Base-by-base conservation (phyloP, 805 yeast species). In the Saccharomycopsis sp. region DNA sequence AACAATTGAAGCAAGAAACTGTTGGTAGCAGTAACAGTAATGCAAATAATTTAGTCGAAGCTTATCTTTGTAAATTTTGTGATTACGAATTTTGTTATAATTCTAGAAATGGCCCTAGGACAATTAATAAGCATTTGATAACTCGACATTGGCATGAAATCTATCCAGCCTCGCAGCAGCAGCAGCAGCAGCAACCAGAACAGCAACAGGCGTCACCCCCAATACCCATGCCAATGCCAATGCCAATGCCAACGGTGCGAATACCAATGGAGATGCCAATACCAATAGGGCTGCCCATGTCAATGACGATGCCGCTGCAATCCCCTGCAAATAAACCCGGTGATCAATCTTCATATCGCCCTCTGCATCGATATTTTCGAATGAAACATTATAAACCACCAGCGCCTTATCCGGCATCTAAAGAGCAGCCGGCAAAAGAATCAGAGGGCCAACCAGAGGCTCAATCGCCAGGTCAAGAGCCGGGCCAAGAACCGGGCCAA, bases 71-170 rank as follows among this genome's bases (percentile, higher is more conserved):
- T 35, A 43, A 41, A 21, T 49, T 42, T 16, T 49, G 52, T 34
- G 36, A 37, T n/a, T 47, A 49, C 19, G 43, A 43, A 35, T 49
- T 49, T 28, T 33, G 34, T 14, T 50, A 50, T 23, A 32, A 24
- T 29, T 39, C 51, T 5, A 38, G 53, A 24, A 50, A 50, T 23
- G 53, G 53, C 2, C 53, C 53, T 14, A 17, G 48, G 19, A 50
- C 53, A 3, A 50, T 50, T 9, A 29, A 23, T 23, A 44, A 40
- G 19, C 53, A 50, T 27, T 37, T 50, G 13, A 26, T 19, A 11
- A 47, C 40, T 17, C 31, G 40, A 22, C 51, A 47, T 28, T 22
- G 23, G 2, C 20, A 40, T 27, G 43, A 32, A 13, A 21, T 40
- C 24, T 9, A n/a, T 8, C 20, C 20, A 11, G 20, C 19, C n/a